These are phyloP conservation scores for Torulaspora microellipsoides DNA, from an alignment of 805 yeast species.

Conservation along the genomic window DNA sequence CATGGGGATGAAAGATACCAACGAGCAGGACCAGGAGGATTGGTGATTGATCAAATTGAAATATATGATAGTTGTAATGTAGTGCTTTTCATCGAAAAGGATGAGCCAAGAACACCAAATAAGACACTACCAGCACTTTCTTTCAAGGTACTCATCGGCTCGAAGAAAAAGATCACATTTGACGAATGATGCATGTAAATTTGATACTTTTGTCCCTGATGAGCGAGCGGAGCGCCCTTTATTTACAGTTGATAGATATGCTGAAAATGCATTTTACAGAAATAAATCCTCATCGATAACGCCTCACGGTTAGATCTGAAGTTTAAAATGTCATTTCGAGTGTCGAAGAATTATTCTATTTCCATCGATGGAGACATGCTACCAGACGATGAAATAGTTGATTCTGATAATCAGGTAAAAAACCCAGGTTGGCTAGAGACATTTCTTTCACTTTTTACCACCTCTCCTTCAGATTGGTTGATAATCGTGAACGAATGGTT, in stretches of 20 bases:
- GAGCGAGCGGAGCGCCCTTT: too few species aligned
- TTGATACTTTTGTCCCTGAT: too few species aligned
- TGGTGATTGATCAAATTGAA: slow-evolving; percentile 16
- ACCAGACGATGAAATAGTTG: slow-evolving; percentile 5
- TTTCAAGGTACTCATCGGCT: slow-evolving; percentile 10
- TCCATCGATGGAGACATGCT: slow-evolving; percentile 6
- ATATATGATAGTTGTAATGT: slow-evolving; percentile 5
- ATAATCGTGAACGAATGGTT: slow-evolving; percentile 22
- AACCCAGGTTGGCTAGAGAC: slow-evolving; percentile 8
- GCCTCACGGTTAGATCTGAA: not conserved
- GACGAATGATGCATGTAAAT: slow-evolving; percentile 6
- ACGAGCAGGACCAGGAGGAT: slow-evolving; percentile 12
- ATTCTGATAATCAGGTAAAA: not conserved
- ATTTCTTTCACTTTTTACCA: slow-evolving; percentile 8
- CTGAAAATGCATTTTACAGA: not conserved
- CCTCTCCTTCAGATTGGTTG: slow-evolving; percentile 25
- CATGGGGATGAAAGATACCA: slow-evolving; percentile 11
- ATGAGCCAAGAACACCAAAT: slow-evolving; percentile 7
- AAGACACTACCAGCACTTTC: not conserved
- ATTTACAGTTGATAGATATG: too few species aligned
- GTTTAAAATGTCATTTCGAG: slow-evolving; percentile 13
- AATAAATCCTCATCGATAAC: not conserved
- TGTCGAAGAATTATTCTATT: slow-evolving; percentile 8
- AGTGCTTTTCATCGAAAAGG: slow-evolving; percentile 19
- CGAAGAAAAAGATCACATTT: slow-evolving; percentile 8